Evolutionary conservation across 495 filamentous ascomycete species (phyloP).

Genomic region (Podospora bellae-mahoneyi): DNA sequence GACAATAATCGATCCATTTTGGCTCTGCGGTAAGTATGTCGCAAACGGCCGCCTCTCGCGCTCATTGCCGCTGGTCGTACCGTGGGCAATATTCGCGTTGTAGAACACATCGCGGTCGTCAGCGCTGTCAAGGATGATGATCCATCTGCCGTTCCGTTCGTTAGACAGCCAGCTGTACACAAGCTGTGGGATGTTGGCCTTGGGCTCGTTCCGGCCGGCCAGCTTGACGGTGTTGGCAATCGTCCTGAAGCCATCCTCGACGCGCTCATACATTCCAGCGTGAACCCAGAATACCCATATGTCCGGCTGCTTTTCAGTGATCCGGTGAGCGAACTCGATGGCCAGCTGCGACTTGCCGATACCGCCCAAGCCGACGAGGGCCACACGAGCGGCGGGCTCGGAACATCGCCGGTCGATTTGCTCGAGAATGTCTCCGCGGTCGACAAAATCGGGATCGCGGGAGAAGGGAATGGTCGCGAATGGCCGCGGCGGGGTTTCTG

Average conservation of each 20-base stretch:
- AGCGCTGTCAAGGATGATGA: conserved; percentile 47
- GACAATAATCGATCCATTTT: conserved; percentile 38
- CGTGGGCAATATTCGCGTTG: not conserved
- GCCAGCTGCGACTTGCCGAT: too few relatives aligned
- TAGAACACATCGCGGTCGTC: conserved; percentile 38
- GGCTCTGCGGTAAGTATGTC: conserved; percentile 41
- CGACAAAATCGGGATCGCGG: too few relatives aligned
- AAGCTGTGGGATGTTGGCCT: conserved; percentile 35
- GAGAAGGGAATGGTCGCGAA: too few relatives aligned
- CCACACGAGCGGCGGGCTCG: too few relatives aligned
- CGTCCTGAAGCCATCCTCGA: conserved; percentile 37
- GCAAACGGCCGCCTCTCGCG: conserved; percentile 17
- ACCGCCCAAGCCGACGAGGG: too few relatives aligned
- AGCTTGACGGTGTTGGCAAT: conserved; percentile 40
- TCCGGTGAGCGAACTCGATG: too few relatives aligned
- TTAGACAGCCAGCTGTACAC: conserved; percentile 42
- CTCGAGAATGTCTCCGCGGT: too few relatives aligned
- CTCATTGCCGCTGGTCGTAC: not conserved
- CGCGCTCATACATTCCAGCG: conserved; percentile 33
- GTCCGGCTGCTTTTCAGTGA: too few relatives aligned
- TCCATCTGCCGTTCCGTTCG: conserved; percentile 36
- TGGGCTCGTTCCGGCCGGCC: conserved; percentile 35
- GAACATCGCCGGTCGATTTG: too few relatives aligned
- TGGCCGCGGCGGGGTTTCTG: too few relatives aligned
- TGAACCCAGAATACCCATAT: conserved; percentile 12